Evolutionary conservation across 2,329 filamentous ascomycete genomes (phyloP), one percentile per base, ranked within the genome.

Genomic region (Penicillium sp.): DNA sequence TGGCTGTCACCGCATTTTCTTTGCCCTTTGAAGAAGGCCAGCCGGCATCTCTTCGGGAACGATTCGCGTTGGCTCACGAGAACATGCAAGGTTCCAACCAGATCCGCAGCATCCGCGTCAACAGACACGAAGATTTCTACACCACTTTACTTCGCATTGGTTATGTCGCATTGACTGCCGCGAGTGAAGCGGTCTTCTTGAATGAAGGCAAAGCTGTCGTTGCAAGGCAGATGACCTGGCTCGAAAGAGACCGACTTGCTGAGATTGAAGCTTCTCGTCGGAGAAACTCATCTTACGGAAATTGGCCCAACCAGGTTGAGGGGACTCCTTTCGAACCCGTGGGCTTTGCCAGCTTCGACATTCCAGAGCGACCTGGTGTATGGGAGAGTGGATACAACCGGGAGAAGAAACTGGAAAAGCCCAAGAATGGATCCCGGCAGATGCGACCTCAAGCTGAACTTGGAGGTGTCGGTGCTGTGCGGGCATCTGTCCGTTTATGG

Each of bases 1-100:
- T 97, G 25, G 51, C 86, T 0, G 79, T 96, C 5, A 92, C 90
- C 0, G 87, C 89, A 0, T 68, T 90, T 35, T 86, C 85, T 1
- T 76, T 85, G 4, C 84, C 85, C 9, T 73, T 77, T 5, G 78
- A 77, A 30, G 71, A 75, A 46, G 70, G 74, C 5, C 69, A 66
- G 16, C 70, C 73, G 3, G 62, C 74, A 25, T 77, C 79, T 1
- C 69, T 82, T 48, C 72, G 71, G 33, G 82, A 89, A 63, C 81
- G 90, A 42, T 76, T 95, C 24, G 67, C 73, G 1, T 79, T 82
- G 44, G 92, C 92, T 0, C 90, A 95, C 65, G 83, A 83, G 44
- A 97, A 97, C 61, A 87, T 97, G 80, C 92, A 96, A 71, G 92
- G 92, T 2, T 94, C 94, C 53, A 84, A 92, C 3, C 91, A 94